Evolutionary conservation across 768 basidiomycete species (phyloP).

Genomic region (Paxillus ammoniavirescens): DNA sequence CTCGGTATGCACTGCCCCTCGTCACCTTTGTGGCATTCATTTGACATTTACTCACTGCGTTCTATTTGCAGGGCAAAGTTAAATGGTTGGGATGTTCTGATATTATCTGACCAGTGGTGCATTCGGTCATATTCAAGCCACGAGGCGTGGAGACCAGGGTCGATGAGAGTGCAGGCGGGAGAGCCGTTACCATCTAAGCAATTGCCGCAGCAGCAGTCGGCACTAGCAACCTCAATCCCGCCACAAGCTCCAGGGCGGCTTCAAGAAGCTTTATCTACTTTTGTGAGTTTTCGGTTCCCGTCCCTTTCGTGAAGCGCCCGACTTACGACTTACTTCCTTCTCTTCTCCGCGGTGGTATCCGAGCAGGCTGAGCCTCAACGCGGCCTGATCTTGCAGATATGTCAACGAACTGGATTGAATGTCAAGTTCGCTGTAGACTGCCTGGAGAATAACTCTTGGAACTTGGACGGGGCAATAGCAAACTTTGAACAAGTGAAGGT

Average conservation of each 20-base stretch:
- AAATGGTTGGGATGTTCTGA: constrained; percentile 86
- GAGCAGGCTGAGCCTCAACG: constrained; percentile 69
- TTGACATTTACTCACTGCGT: constrained; percentile 8
- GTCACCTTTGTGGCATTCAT: background rate
- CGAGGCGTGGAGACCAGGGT: constrained; percentile 76
- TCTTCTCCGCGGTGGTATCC: constrained; percentile 11
- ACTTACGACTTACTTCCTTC: constrained; percentile 6
- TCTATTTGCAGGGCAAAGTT: constrained; percentile 56
- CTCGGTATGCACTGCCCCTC: constrained; percentile 58
- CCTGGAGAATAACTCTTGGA: constrained; percentile 82
- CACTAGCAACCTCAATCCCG: constrained; percentile 26
- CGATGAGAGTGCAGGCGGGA: constrained; percentile 67
- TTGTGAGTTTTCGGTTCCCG: constrained; percentile 47
- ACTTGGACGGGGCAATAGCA: constrained; percentile 69
- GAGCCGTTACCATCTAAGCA: constrained; percentile 23
- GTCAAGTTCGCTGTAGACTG: constrained; percentile 82
- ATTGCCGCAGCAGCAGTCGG: constrained; percentile 16
- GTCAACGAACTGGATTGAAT: constrained; percentile 75
- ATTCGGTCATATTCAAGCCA: constrained; percentile 82
- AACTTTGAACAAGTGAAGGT: constrained; percentile 93
- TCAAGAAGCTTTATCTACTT: constrained; percentile 48
- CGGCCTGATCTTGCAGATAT: constrained; percentile 65
- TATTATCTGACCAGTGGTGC: constrained; percentile 86
- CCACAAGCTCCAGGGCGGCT: constrained; percentile 40
- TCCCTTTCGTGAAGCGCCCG: constrained; percentile 6